These are phyloP conservation scores for Boletus tylopilopsis DNA, from an alignment of 768 basidiomycete genomes.

Conservation along the genomic window DNA sequence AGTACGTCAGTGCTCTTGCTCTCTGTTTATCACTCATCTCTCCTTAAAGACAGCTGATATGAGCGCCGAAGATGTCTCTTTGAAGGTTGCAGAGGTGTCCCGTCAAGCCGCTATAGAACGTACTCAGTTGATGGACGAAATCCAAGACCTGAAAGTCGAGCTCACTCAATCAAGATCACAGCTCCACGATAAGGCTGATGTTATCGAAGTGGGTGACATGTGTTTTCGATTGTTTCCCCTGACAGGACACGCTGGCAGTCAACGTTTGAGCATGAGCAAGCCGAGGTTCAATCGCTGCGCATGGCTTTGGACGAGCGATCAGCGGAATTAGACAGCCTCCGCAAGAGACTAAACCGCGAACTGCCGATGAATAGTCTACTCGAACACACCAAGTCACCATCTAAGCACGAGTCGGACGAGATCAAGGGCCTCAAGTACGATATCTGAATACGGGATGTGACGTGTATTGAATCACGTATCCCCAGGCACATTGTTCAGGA, in stretches of 20 bases:
- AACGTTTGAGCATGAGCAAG: slow-evolving; percentile 30
- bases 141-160: slow-evolving; percentile 47
- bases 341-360: slow-evolving; percentile 62
- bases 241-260: slow-evolving; percentile 27
- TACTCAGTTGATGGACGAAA: slow-evolving; percentile 50
- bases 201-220: slow-evolving; percentile 14
- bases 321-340: slow-evolving; percentile 51
- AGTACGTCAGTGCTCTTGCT: slow-evolving; percentile 42
- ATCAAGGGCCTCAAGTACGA: slow-evolving; percentile 77
- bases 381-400: slow-evolving; percentile 31
- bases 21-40: slow-evolving; percentile 9
- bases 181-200: slow-evolving; percentile 19
- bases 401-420: slow-evolving; percentile 60
- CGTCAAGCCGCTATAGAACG: slow-evolving; percentile 51
- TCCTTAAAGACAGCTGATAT: slow-evolving; percentile 46
- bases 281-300: slow-evolving; percentile 31
- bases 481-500: slow-evolving; percentile 82
- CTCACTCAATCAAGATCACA: slow-evolving; percentile 32
- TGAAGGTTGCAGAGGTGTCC: slow-evolving; percentile 45
- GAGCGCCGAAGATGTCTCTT: slow-evolving; percentile 39
- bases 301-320: slow-evolving; percentile 36
- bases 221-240: background rate
- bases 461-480: slow-evolving; percentile 1
- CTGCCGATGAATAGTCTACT: slow-evolving; percentile 40
- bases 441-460: background rate